A percentile compares a stretch with the other conserved stretches of the same genome.
phyloP scores from a whole-genome alignment of 805 yeast genomes.

The Sungouiella blattae region DNA sequence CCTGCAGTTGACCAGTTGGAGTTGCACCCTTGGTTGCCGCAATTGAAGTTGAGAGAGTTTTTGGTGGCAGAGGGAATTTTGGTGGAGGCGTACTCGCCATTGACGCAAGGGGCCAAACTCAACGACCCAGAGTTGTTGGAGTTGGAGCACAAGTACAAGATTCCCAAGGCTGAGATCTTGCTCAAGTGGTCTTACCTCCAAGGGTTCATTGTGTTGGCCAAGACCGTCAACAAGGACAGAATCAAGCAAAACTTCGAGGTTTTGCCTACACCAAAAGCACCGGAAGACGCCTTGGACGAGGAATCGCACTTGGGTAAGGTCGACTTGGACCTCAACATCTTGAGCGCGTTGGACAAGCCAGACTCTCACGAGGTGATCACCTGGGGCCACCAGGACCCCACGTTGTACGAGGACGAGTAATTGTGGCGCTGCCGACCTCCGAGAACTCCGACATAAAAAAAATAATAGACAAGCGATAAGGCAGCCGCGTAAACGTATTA shows the following conservation, averaged over 20 bases:
- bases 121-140: slow-evolving; percentile 49
- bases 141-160: slow-evolving; percentile 48
- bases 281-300: slow-evolving; percentile 24
- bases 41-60: slow-evolving; percentile 58
- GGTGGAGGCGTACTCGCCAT: slow-evolving; percentile 78
- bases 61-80: slow-evolving; percentile 53
- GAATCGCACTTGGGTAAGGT: slow-evolving; percentile 32
- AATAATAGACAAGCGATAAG: no score
- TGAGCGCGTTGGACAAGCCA: slow-evolving; percentile 32
- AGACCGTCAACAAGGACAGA: slow-evolving; percentile 53
- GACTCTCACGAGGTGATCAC: slow-evolving; percentile 32
- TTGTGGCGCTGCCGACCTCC: no score
- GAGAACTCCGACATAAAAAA: no score
- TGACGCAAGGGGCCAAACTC: slow-evolving; percentile 59
- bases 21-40: slow-evolving; percentile 79
- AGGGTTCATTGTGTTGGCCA: slow-evolving; percentile 70
- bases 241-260: slow-evolving; percentile 54
- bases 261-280: slow-evolving; percentile 27
- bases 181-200: slow-evolving; percentile 71
- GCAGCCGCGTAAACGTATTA: no score
- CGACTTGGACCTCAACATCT: slow-evolving; percentile 36
- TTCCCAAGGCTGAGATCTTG: slow-evolving; percentile 59
- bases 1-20: slow-evolving; percentile 82
- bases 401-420: slow-evolving; percentile 7
- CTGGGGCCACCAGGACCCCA: slow-evolving; percentile 33